Evolutionary conservation across 2,329 filamentous ascomycete species (phyloP), one percentile per base, ranked within the genome.

Genomic region (Corinectria fuckeliana): DNA sequence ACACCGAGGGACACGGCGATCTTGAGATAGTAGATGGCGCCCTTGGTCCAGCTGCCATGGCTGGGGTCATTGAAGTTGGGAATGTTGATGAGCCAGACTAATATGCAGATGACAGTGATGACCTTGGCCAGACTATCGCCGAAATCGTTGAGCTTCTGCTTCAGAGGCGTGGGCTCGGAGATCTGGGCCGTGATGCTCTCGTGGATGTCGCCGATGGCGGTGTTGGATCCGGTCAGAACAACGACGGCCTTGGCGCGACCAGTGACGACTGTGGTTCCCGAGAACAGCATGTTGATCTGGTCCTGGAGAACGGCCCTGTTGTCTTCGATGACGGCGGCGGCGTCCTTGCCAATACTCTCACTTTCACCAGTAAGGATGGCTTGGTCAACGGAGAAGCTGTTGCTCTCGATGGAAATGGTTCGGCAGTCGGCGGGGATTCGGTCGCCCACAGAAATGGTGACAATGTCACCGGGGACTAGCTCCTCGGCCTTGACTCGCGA

Each of bases 71-170:
- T 95, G 83, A 99, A 99, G 81, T 99, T 92, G 72, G 92, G 90
- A 68, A 98, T 92, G 80, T 99, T 99, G 84, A 99, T 99, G 61
- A 98, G 82, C 95, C 95, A 99, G 70, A 99, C 95, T 57, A 97
- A 81, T 65, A 98, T 82, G 77, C 96, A 99, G 72, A 99, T 99
- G 62, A 93, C 90, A 6, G 94, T 98, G 68, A 99, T 99, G 62
- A 98, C 95, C 83, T 98, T 99, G 70, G 96, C 96, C 63, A 99
- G 83, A 74, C 86, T 90, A 78, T 99, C 95, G 64, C 95, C 96
- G 74, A 99, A 99, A 72, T 98, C 93, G 76, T 99, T 97, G 63
- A 99, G 85, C 82, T 99, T 99, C 83, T 99, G 92, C 83, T 99
- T 99, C 69, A 99, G 79, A 13, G 95, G 95, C 1, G 95, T 99